phyloP scores from a whole-genome alignment of 2,329 filamentous ascomycete genomes.

The Venturiaceae sp. region DNA sequence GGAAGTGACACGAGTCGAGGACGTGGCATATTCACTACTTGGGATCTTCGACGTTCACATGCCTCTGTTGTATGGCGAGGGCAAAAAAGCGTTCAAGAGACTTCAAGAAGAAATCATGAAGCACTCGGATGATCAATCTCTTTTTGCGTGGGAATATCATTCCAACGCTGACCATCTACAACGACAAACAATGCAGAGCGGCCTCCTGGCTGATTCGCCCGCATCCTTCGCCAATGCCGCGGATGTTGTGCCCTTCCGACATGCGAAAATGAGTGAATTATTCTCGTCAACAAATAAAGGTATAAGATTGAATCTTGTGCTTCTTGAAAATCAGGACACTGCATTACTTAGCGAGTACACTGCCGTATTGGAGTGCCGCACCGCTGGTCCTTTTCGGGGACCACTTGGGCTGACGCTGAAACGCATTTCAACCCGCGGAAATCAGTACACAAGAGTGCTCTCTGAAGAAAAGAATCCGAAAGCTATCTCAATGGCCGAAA shows the following conservation, averaged over 20 bases:
- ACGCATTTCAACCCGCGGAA: not conserved
- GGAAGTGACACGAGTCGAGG: not conserved
- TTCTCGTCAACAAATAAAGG: slow-evolving; percentile 10
- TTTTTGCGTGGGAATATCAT: slow-evolving; percentile 12
- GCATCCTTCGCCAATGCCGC: not conserved
- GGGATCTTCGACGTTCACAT: no score
- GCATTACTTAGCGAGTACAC: not conserved
- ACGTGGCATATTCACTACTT: slow-evolving; percentile 8
- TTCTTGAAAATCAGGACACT: not conserved
- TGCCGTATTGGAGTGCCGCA: not conserved
- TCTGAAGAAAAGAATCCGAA: not conserved
- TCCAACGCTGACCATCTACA: not conserved
- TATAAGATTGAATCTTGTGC: slow-evolving; percentile 12
- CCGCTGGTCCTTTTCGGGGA: not conserved
- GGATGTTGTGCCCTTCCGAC: not conserved
- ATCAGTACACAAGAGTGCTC: not conserved
- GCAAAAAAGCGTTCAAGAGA: slow-evolving; percentile 14
- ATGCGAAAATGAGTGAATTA: not conserved
- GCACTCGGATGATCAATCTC: slow-evolving; percentile 14
- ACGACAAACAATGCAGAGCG: not conserved
- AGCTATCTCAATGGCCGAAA: not conserved
- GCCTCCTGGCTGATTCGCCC: not conserved
- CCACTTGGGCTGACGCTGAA: not conserved
- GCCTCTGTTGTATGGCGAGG: slow-evolving; percentile 7
- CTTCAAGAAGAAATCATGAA: slow-evolving; percentile 18